A percentile compares a stretch with the other conserved stretches of the same genome.
phyloP scores from a whole-genome alignment of 2,329 filamentous ascomycete species.

The Fusarium equiseti region DNA sequence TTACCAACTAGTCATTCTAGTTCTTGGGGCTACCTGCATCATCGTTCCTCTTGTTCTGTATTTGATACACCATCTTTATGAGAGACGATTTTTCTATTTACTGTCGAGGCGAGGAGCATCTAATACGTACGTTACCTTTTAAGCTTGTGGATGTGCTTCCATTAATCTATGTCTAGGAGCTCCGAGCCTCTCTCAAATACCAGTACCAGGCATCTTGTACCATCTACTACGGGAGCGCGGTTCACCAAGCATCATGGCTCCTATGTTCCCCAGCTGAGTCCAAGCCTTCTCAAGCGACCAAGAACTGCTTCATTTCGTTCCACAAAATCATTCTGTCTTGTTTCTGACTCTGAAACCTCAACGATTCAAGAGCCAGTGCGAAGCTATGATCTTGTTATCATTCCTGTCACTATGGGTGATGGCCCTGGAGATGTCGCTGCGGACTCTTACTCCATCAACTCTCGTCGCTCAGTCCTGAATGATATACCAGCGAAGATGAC shows the following conservation, averaged over 20 bases:
- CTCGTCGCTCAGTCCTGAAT: background rate
- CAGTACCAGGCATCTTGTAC: background rate
- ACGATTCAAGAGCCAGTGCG: background rate
- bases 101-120: background rate
- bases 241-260: background rate
- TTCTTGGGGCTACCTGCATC: background rate
- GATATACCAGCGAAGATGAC: background rate
- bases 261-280: background rate
- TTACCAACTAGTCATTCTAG: background rate
- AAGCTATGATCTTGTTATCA: constrained; percentile 1
- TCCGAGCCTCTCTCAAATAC: background rate
- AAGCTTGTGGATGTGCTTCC: accelerated
- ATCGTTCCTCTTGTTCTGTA: background rate
- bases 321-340: constrained; percentile 2
- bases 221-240: background rate
- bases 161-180: background rate
- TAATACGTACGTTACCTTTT: background rate
- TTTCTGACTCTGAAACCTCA: background rate
- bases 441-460: background rate
- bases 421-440: background rate
- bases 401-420: background rate
- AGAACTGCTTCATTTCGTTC: constrained; percentile 5
- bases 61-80: background rate
- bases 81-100: background rate
- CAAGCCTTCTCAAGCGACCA: background rate